These are phyloP conservation scores for Moesziomyces sp. DNA, from an alignment of 1,284 basidiomycete genomes.

Conservation along the genomic window DNA sequence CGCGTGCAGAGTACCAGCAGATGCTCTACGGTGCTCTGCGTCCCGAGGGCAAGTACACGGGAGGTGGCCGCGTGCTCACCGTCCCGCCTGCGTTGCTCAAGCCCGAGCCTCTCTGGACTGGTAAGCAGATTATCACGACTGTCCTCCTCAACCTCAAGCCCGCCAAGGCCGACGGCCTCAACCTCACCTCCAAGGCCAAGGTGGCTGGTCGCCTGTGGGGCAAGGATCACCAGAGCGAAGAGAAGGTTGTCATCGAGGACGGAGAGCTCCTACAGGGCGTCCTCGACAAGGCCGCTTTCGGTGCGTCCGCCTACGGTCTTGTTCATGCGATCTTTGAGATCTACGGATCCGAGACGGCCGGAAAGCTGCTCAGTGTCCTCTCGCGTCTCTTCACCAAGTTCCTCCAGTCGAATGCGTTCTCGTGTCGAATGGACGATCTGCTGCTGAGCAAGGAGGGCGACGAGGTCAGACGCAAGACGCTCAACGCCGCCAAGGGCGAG, in stretches of 20 bases:
- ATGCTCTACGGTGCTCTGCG: slow-evolving; percentile 93
- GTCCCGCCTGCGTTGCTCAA: slow-evolving; percentile 92
- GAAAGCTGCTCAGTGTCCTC: slow-evolving; percentile 89
- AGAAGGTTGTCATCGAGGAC: slow-evolving; percentile 88
- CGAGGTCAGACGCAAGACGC: slow-evolving; percentile 75
- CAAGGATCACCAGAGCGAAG: slow-evolving; percentile 74
- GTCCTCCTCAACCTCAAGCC: slow-evolving; percentile 84
- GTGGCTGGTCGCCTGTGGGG: slow-evolving; percentile 83
- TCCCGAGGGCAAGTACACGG: slow-evolving; percentile 82
- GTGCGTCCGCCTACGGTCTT: slow-evolving; percentile 93
- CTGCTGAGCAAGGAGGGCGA: slow-evolving; percentile 87
- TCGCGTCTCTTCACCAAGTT: slow-evolving; percentile 96
- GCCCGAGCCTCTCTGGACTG: slow-evolving; percentile 92
- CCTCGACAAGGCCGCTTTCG: slow-evolving; percentile 97
- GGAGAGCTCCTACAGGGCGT: slow-evolving; percentile 93
- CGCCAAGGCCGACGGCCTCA: slow-evolving; percentile 81
- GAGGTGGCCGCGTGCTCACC: slow-evolving; percentile 79
- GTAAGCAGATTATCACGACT: slow-evolving; percentile 87
- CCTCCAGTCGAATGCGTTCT: slow-evolving; percentile 95
- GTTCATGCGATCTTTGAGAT: slow-evolving; percentile 99
- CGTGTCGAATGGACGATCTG: slow-evolving; percentile 98
- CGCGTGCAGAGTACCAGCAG: slow-evolving; percentile 95
- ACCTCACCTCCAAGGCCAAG: slow-evolving; percentile 86
- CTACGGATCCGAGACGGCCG: slow-evolving; percentile 91
- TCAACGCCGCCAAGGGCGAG: slow-evolving; percentile 77